Evolutionary conservation across 2,329 filamentous ascomycete genomes (phyloP), one percentile per base, ranked within the genome.

Genomic region (Arthrobotrys sphaeroides): DNA sequence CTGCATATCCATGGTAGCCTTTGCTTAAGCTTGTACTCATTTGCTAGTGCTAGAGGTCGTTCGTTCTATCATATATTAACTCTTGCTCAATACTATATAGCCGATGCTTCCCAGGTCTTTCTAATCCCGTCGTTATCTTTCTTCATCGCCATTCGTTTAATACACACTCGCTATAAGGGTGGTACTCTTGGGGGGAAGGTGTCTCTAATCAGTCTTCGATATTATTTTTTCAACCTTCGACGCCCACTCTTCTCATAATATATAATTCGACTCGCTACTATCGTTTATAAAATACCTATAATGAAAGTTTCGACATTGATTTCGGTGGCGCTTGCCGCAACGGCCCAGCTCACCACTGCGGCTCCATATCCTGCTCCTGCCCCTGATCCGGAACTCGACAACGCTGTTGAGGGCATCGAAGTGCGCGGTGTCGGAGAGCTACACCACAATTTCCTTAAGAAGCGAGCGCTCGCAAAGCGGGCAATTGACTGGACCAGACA

Each of bases 281-380:
- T 55, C 51, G 51, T 55, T 38, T 55, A 55, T 38, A 40, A 45
- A 64, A 43, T 1, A 75, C n/a, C n/a, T n/a, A n/a, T n/a, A n/a
- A n/a, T 75, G 72, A 75, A 75, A 33, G 31, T 75, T 13, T 75
- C 72, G 49, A 69, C 55, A 40, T 45, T 75, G 28, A 5, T 69
- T 60, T 64, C 64, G 10, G 64, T 61, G 57, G 64, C 64, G 12
- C 10, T 69, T 20, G 47, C 47, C 28, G 47, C 64, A 18, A 33
- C 64, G 10, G 57, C 45, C 7, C 64, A 67, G 13, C 22, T 75
- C 4, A 12, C 33, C n/a, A n/a, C 31, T 20, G 72, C 57, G 24
- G n/a, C 43, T 31, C 62, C 70, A 2, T 18, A 53, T 10, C 31
- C 53, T 9, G 0, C 13, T 3, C 49, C 22, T 3, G 33, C n/a